These are phyloP conservation scores for Barbarea vulgaris DNA, from an alignment of 345 rosid species.

Conservation along the genomic window DNA sequence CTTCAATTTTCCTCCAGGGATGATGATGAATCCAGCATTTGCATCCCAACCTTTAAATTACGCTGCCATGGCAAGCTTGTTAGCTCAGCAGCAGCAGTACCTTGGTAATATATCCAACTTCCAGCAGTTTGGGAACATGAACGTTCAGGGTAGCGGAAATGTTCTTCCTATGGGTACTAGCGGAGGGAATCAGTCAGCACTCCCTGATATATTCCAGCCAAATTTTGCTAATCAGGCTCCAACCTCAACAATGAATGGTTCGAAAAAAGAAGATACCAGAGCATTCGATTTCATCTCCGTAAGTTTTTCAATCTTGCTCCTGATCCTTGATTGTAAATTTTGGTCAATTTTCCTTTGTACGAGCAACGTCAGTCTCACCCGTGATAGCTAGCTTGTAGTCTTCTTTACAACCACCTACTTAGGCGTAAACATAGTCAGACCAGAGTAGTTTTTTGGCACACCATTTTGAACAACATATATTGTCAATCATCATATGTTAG, in stretches of 20 bases:
- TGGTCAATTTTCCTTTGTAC: background rate
- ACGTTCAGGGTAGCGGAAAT: conserved; percentile 51
- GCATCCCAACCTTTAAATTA: conserved; percentile 65
- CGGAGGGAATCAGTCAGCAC: conserved; percentile 54
- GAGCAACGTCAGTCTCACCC: background rate
- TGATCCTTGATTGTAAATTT: conserved; percentile 8
- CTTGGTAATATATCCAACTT: conserved; percentile 76
- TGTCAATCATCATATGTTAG: too few species aligned
- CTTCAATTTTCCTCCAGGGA: conserved; percentile 61
- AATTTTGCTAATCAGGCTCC: conserved; percentile 64
- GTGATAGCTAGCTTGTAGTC: background rate
- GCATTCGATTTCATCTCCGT: conserved; percentile 98
- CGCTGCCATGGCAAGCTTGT: conserved; percentile 65
- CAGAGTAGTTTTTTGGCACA: background rate
- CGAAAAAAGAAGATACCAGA: conserved; percentile 80
- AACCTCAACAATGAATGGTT: conserved; percentile 54
- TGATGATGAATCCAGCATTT: conserved; percentile 68
- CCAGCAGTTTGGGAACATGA: conserved; percentile 68
- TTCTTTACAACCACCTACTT: conserved; percentile 7
- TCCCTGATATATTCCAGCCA: conserved; percentile 89
- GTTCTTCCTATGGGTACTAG: conserved; percentile 43
- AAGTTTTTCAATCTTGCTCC: conserved; percentile 44
- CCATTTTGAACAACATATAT: too few species aligned
- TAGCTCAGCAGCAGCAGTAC: conserved; percentile 77
- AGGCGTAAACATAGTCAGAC: conserved; percentile 10